A percentile compares a stretch with the other conserved stretches of the same genome.
Conservation (phyloP, 257 asterid species). For the Nemophila menziesii region DNA sequence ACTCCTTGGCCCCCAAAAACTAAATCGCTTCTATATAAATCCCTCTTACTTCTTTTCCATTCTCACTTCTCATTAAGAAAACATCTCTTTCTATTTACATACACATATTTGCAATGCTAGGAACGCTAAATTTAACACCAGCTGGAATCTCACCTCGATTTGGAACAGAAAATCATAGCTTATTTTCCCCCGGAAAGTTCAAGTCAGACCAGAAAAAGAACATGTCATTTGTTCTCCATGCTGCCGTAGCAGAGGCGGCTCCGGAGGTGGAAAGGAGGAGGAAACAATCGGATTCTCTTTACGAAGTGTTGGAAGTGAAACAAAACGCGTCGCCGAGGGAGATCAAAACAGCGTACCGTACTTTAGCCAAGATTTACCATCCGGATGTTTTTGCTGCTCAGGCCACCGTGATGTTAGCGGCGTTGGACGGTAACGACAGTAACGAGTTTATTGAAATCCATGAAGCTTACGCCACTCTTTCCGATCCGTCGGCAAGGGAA, state of each 20-base stretch:
- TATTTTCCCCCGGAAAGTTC: slow-evolving; percentile 1
- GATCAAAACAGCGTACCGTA: slow-evolving; percentile 78
- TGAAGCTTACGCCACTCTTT: neutral
- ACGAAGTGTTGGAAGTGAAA: slow-evolving; percentile 58
- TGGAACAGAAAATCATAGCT: neutral
- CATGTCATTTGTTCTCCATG: slow-evolving; percentile 5
- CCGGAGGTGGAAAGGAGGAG: slow-evolving; percentile 15
- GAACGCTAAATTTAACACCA: slow-evolving; percentile 4
- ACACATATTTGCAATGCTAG: slow-evolving; percentile 11
- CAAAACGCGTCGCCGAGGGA: slow-evolving; percentile 56
- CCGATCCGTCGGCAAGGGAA: slow-evolving; percentile 1
- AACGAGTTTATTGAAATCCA: neutral
- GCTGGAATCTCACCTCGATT: slow-evolving; percentile 3
- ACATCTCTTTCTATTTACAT: too few species aligned
- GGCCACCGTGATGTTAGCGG: neutral
- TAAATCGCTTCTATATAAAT: neutral
- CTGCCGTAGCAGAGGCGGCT: slow-evolving; percentile 40
- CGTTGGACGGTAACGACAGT: neutral
- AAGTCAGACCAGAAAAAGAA: slow-evolving; percentile 1
- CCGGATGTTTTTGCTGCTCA: slow-evolving; percentile 49
- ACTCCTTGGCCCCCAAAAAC: too few species aligned
- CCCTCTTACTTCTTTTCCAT: neutral
- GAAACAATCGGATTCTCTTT: slow-evolving; percentile 22
- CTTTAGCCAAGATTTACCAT: slow-evolving; percentile 74
- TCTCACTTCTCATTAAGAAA: neutral